These are phyloP conservation scores for Exophiala mesophila DNA, from an alignment of 2,329 filamentous ascomycete genomes.

Conservation along the genomic window DNA sequence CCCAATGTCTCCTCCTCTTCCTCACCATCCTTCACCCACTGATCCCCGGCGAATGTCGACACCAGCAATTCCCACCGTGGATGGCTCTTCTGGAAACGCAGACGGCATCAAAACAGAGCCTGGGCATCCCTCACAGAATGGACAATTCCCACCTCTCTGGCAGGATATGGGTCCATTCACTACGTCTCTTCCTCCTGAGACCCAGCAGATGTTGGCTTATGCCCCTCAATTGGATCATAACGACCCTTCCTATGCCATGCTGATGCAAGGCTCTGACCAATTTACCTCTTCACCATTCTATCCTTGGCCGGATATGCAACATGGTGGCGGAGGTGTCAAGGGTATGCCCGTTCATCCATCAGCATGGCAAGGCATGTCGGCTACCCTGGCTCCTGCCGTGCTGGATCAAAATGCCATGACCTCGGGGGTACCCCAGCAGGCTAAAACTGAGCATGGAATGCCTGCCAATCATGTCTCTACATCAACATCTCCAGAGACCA, in stretches of 20 bases:
- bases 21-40: constrained; percentile 30
- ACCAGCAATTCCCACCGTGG: constrained; percentile 30
- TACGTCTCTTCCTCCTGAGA: constrained; percentile 47
- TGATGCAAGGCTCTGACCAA: constrained; percentile 44
- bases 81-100: constrained; percentile 1
- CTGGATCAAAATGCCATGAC: constrained; percentile 27
- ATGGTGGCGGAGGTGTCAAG: constrained; percentile 23
- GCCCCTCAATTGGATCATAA: constrained; percentile 42
- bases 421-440: neutral
- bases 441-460: neutral
- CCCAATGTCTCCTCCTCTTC: constrained; percentile 31
- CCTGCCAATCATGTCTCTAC: neutral
- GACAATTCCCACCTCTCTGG: constrained; percentile 18
- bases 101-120: constrained; percentile 15
- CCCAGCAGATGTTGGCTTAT: constrained; percentile 46
- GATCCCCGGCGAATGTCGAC: constrained; percentile 41
- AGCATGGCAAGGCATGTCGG: constrained; percentile 34
- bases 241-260: constrained; percentile 41
- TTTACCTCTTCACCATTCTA: constrained; percentile 39
- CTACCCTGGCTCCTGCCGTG: constrained; percentile 37
- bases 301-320: constrained; percentile 40
- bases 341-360: constrained; percentile 27
- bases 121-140: constrained; percentile 20
- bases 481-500: constrained; percentile 5
- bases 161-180: constrained; percentile 42